Conservation (phyloP, 306 rosid species). For the Fragaria vesca region DNA sequence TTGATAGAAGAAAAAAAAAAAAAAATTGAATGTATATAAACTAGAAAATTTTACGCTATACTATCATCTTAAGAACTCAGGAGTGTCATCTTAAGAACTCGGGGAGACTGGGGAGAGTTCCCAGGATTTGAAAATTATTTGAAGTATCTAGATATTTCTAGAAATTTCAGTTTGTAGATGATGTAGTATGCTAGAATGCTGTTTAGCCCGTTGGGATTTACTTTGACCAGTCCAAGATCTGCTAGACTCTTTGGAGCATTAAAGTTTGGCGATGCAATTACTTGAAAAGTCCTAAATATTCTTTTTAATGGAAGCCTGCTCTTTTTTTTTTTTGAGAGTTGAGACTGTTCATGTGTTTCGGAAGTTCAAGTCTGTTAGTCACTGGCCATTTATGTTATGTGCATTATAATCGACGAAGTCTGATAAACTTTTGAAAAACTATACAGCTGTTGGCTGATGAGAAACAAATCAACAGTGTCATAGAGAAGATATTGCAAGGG, state of each 20-base stretch:
- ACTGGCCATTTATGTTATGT: neutral
- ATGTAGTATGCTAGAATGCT: neutral
- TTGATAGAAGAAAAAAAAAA: too few species aligned
- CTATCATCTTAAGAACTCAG: neutral
- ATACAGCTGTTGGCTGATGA: conserved; percentile 75
- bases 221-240: neutral
- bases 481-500: conserved; percentile 52
- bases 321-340: neutral
- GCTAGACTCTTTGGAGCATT: neutral
- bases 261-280: neutral
- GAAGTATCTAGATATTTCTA: neutral
- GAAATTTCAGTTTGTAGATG: conserved; percentile 5
- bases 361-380: neutral
- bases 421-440: neutral
- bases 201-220: neutral
- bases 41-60: neutral
- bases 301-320: neutral
- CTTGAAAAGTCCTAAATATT: neutral
- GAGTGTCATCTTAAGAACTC: neutral
- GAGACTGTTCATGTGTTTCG: neutral
- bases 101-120: neutral
- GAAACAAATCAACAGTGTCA: conserved; percentile 50
- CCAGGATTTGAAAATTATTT: neutral
- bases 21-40: neutral
- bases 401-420: neutral